These are phyloP conservation scores for Alisma plantagoaquatica DNA, from an alignment of 106 monocot species.

Conservation along the genomic window DNA sequence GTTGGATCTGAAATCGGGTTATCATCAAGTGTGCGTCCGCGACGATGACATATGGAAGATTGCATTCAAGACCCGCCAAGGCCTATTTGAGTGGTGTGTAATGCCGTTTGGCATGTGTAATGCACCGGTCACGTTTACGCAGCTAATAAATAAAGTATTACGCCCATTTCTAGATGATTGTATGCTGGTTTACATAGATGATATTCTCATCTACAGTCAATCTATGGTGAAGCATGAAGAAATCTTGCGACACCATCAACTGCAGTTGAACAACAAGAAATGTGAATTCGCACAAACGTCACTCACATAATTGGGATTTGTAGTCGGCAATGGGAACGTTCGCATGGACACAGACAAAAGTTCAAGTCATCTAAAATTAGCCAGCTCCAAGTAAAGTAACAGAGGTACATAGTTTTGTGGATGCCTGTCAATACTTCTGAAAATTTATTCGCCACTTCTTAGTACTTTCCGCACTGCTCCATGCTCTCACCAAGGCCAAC, in stretches of 20 bases:
- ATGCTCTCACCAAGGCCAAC: not conserved
- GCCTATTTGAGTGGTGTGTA: constrained; percentile 1
- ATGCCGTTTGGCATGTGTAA: constrained; percentile 7
- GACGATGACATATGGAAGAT: constrained; percentile 5
- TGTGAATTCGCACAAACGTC: not conserved
- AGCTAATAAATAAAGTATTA: not conserved
- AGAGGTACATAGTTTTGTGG: not conserved
- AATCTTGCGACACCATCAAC: not conserved
- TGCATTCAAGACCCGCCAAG: not conserved
- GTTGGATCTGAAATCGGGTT: constrained; percentile 2
- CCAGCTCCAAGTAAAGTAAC: not conserved
- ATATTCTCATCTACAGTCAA: constrained; percentile 2
- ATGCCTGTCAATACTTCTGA: not conserved
- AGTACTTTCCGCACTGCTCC: not conserved
- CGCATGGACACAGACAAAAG: not conserved
- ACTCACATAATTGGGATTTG: not conserved
- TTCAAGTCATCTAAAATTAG: not conserved
- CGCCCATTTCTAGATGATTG: not conserved
- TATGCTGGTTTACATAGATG: constrained; percentile 1
- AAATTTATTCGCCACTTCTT: constrained; percentile 2
- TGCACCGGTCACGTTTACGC: too few species aligned
- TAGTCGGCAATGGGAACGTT: not conserved
- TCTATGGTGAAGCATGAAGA: not conserved
- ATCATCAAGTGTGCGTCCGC: constrained; percentile 6
- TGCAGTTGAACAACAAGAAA: not conserved